Conservation (phyloP, 441 rosid genomes). For the Mallotus japonicus region DNA sequence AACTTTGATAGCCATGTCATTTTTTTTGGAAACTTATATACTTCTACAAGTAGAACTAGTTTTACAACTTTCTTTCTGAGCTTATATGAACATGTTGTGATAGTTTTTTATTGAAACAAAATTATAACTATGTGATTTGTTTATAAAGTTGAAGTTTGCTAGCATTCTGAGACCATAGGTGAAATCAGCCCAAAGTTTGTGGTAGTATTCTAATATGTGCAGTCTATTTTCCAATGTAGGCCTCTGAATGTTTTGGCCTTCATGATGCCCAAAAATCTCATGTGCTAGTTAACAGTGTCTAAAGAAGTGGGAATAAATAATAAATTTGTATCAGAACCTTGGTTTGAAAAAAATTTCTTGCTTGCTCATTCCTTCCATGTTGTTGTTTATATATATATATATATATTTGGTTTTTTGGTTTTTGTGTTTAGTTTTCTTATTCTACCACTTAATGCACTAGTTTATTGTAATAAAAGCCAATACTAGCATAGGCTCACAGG, state of each 20-base stretch:
- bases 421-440: neutral
- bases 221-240: neutral
- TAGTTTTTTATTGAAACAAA: neutral
- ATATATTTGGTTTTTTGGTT: neutral
- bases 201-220: neutral
- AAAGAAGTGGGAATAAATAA: neutral
- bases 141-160: neutral
- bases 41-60: neutral
- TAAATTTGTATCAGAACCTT: neutral
- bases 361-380: neutral
- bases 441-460: neutral
- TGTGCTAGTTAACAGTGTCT: neutral
- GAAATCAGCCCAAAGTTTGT: neutral
- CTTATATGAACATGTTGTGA: neutral
- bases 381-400: neutral
- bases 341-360: neutral
- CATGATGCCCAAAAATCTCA: constrained; percentile 11
- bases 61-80: neutral
- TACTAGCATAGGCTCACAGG: neutral
- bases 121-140: neutral
- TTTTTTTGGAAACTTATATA: neutral
- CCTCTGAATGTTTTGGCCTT: neutral
- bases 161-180: neutral
- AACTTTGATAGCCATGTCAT: neutral
- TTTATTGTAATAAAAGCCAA: neutral